phyloP scores from a whole-genome alignment of 1,284 basidiomycete species.

The Cryptococcus sp. region DNA sequence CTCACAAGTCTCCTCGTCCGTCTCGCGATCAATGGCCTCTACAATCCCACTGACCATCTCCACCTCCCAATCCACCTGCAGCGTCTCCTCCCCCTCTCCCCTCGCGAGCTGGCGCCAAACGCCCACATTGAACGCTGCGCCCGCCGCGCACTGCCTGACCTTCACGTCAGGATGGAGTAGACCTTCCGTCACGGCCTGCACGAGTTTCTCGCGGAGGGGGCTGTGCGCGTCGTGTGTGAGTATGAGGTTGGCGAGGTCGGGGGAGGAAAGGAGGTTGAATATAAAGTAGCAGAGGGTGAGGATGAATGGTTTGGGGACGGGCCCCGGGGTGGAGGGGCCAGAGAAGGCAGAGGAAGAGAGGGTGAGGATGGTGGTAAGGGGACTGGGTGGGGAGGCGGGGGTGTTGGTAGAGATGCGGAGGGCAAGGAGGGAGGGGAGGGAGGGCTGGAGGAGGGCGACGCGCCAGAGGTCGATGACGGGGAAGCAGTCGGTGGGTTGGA shows the following conservation, averaged over 20 bases:
- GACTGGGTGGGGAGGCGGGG: conserved; percentile 58
- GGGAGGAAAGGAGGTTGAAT: conserved; percentile 66
- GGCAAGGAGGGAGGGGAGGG: conserved; percentile 57
- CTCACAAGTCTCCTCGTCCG: conserved; percentile 72
- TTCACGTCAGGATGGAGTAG: conserved; percentile 64
- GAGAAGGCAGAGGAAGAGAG: conserved; percentile 28
- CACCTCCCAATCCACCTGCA: conserved; percentile 73
- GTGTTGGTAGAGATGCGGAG: conserved; percentile 36
- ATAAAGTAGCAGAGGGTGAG: conserved; percentile 69
- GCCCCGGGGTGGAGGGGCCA: conserved; percentile 2
- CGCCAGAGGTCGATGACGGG: conserved; percentile 82
- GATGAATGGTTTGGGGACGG: conserved; percentile 53
- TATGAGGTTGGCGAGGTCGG: conserved; percentile 57
- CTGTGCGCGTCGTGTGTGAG: conserved; percentile 49
- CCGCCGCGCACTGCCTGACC: conserved; percentile 75
- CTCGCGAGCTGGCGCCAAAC: conserved; percentile 58
- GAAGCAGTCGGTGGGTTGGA: conserved; percentile 65
- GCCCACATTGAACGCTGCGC: conserved; percentile 71
- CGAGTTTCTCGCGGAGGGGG: conserved; percentile 46
- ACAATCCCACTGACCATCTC: conserved; percentile 75
- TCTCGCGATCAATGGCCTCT: conserved; percentile 68
- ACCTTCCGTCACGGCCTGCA: conserved; percentile 60
- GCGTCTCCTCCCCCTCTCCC: conserved; percentile 53
- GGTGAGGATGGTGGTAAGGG: conserved; percentile 54
- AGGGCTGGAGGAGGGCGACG: conserved; percentile 64